A percentile compares a stretch with the other conserved stretches of the same genome.
Conservation (phyloP, 1,284 basidiomycete genomes). For the Cryptococcus depauperatus region DNA sequence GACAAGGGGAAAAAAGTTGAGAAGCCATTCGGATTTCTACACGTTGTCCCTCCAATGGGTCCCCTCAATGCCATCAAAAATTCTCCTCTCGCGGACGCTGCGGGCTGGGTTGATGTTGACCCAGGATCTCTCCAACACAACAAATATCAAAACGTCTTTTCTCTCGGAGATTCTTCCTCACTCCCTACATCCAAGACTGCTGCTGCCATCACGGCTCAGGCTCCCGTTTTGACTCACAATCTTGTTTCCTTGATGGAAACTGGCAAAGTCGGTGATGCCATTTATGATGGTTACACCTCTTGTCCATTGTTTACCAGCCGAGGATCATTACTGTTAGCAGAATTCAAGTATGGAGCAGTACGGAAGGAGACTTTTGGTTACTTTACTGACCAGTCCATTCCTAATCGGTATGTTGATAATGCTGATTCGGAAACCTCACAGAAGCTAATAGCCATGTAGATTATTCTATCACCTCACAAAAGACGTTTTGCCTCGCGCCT, state of each 20-base stretch:
- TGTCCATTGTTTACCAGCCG: slow-evolving; percentile 44
- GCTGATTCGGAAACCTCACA: not conserved
- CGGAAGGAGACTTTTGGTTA: slow-evolving; percentile 76
- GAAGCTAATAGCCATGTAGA: slow-evolving; percentile 37
- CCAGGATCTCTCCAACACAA: slow-evolving; percentile 70
- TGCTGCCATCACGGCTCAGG: slow-evolving; percentile 84
- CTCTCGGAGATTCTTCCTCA: slow-evolving; percentile 81
- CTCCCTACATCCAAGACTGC: slow-evolving; percentile 94
- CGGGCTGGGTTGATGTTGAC: slow-evolving; percentile 84
- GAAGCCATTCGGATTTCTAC: slow-evolving; percentile 73
- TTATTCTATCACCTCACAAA: slow-evolving; percentile 89
- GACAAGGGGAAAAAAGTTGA: slow-evolving; percentile 53
- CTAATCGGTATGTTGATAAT: slow-evolving; percentile 36
- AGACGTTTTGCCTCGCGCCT: slow-evolving; percentile 76
- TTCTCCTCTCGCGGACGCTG: slow-evolving; percentile 67
- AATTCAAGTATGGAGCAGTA: slow-evolving; percentile 70
- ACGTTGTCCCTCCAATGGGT: slow-evolving; percentile 86
- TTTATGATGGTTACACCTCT: slow-evolving; percentile 68
- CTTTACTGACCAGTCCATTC: slow-evolving; percentile 61
- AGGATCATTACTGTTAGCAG: slow-evolving; percentile 71
- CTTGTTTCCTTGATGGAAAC: slow-evolving; percentile 64
- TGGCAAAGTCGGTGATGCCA: slow-evolving; percentile 59
- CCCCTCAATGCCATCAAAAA: slow-evolving; percentile 72
- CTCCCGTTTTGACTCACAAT: slow-evolving; percentile 89
- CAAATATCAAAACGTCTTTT: slow-evolving; percentile 75